Conservation (phyloP, 441 rosid genomes). For the Brassica hybrid region DNA sequence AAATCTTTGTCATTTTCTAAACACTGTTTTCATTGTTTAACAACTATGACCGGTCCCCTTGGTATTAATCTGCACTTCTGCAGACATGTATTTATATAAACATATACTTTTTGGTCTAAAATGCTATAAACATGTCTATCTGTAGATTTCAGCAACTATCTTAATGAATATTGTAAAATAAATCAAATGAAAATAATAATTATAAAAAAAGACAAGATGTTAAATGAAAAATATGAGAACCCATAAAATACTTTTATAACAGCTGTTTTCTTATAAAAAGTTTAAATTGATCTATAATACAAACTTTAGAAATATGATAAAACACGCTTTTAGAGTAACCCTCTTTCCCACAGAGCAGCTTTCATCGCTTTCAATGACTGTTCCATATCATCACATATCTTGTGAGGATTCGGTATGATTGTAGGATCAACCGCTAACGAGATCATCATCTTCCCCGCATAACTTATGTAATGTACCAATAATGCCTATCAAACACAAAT, state of each 20-base stretch:
- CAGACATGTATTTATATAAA: not conserved
- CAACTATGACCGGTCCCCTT: not conserved
- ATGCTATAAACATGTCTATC: no score
- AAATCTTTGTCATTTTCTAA: conserved; percentile 7
- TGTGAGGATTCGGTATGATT: conserved; percentile 18
- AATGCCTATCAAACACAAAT: conserved; percentile 28
- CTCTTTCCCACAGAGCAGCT: conserved; percentile 19
- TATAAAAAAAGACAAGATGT: no score
- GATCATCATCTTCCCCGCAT: conserved; percentile 31
- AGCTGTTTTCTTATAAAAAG: no score
- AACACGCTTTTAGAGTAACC: not conserved
- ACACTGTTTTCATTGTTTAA: not conserved
- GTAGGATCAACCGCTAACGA: conserved; percentile 33
- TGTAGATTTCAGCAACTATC: no score
- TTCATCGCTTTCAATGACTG: conserved; percentile 32
- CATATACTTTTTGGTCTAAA: not conserved
- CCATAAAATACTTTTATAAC: no score
- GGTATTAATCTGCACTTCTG: not conserved
- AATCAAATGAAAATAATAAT: no score
- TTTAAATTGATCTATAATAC: no score
- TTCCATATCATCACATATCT: conserved; percentile 37
- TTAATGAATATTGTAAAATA: no score
- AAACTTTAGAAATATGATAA: no score
- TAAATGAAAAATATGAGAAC: no score
- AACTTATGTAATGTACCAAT: conserved; percentile 33